Evolutionary conservation across 1,284 basidiomycete species (phyloP), one percentile per base, ranked within the genome.

Genomic region (Cutaneotrichosporon arboriforme): DNA sequence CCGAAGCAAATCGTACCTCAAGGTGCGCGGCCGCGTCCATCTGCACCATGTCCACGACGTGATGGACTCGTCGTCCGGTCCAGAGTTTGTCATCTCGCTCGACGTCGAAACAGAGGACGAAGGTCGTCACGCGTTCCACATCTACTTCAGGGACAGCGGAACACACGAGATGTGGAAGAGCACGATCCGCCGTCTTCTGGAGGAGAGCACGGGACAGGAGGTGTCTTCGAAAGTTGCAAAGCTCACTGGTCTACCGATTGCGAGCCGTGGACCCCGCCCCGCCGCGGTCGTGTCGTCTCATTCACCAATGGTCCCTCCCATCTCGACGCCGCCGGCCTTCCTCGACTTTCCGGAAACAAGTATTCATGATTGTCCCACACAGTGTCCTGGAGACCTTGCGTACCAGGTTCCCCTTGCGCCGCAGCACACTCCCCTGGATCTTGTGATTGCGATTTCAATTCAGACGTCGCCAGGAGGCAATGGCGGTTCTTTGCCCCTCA

Each of bases 11-110:
- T 41, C 26, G 8, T 84, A 88, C 7, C 80, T 98, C 42, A 84
- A 91, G 26, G 81, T 97, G 44, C 96, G 94, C 67, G 94, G 94
- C 0, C 81, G 93, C 37, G 96, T 98, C 63, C 97, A 92, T 73
- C 85, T 97, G 44, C 82, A 87, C 33, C 92, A 97, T 73, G 93
- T 97, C 74, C 85, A 86, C 62, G 83, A 86, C 48, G 86, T 97
- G 42, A 83, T 84, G 17, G 86, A 90, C 55, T 84, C 85, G 22
- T 85, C 83, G 3, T 82, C 85, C 1, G 79, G 82, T 4, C 84
- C 84, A 38, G 89, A 94, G 73, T 81, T 91, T 75, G 90, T 85
- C 65, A 79, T 97, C 60, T 93, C 90, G 7, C 92, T 97, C 66
- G 86, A 90, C 64, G 92, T 97, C 88, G 88, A 93, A 73, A 61